Base-by-base conservation (phyloP, 164 flowering plant species). In the Tetracentron sinense region DNA sequence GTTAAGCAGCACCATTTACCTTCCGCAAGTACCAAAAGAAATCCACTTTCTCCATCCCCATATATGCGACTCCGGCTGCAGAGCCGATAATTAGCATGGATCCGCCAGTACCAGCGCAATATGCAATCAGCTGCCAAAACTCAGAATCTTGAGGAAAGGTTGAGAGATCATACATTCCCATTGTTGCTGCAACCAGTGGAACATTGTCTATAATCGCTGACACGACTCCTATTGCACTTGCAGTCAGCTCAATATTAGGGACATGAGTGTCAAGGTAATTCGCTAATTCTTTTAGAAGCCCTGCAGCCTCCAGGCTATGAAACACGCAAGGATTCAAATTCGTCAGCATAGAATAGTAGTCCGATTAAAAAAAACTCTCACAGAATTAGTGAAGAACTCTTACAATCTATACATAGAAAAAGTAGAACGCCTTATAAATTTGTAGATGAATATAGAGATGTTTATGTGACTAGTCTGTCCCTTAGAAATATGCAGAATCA, bases 41-140 rank as follows among this genome's bases (percentile, higher is more conserved):
- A 73, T 93, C 95, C 29, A 87, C 85, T 72, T 90, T 90, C 56
- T 93, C 98, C 97, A 93, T 89, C 28, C 98, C 98, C 98, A 90
- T 93, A 51, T 81, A 93, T n/a, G 98, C 98, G 63, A 94, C 98
- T 22, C 98, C 98, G 65, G 97, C 98, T 22, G 98, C 97, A 62
- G 98, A 94, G 54, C 98, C 98, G 52, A 90, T 90, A 54, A 94
- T 59, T 12, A 94, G 80, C 96, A 90, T 90, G 71, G 98, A 94
- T 22, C 98, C 98, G 58, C 98, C 98, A 44, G 98, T 94, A 21
- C 98, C 97, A 59, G 97, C 96, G 74, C 98, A 94, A 62, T 65
- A 89, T 50, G 98, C 92, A 62, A 90, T 60, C 68, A 94, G 77
- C 68, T 94, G 98, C 98, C 98, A 94, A 68, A 90, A 90, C 77